These are phyloP conservation scores for Syzygium oleosum DNA, from an alignment of 345 rosid genomes.

Conservation along the genomic window DNA sequence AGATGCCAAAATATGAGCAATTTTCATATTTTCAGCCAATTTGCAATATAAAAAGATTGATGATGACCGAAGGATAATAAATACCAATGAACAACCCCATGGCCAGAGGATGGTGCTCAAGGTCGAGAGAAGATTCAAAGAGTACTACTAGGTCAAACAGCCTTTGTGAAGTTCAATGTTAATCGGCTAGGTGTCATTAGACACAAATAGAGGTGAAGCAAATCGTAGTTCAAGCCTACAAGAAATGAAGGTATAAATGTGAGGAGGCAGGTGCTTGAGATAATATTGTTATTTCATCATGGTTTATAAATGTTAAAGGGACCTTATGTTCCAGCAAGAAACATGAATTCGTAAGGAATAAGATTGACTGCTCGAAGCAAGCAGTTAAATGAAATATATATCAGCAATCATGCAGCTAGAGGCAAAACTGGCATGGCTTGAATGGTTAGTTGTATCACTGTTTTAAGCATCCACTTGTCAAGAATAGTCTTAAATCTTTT, in stretches of 20 bases:
- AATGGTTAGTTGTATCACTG: not conserved
- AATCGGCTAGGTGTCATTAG: not conserved
- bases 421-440: not conserved
- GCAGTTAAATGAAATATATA: not conserved
- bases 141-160: not conserved
- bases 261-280: not conserved
- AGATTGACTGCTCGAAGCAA: not conserved
- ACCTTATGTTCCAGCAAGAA: not conserved
- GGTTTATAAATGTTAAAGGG: not conserved
- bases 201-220: not conserved
- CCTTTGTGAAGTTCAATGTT: not conserved
- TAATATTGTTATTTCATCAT: not conserved
- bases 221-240: not conserved
- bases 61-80: not conserved
- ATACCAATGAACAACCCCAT: not conserved
- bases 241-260: not conserved
- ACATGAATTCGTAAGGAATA: not conserved
- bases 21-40: not conserved
- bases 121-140: not conserved
- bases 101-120: not conserved
- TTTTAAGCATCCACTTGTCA: not conserved
- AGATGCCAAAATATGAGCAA: not conserved
- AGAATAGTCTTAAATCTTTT: not conserved
- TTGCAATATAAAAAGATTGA: not conserved
- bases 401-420: not conserved